A percentile compares a stretch with the other conserved stretches of the same genome.
These are phyloP conservation scores for Mortierella sp. DNA, from an alignment of 371 early-diverging fungal species.

Conservation along the genomic window DNA sequence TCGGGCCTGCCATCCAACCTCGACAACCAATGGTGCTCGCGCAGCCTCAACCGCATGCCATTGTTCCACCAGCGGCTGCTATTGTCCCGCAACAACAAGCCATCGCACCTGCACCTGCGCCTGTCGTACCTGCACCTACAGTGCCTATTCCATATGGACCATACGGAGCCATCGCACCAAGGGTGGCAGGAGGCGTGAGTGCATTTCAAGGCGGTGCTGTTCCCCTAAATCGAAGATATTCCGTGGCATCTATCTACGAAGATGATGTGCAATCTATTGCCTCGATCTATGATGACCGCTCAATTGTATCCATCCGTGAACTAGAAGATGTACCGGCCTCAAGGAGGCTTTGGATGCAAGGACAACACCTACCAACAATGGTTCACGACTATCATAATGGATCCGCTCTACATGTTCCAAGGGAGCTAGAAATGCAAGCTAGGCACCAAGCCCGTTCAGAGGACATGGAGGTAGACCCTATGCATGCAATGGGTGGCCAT, in stretches of 20 bases:
- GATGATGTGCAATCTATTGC: slow-evolving; percentile 20
- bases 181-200: slow-evolving; percentile 4
- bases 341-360: slow-evolving; percentile 11
- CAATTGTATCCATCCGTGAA: slow-evolving; percentile 19
- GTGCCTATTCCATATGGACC: slow-evolving; percentile 21
- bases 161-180: slow-evolving; percentile 41
- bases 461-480: slow-evolving; percentile 20
- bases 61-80: slow-evolving; percentile 6
- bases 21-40: slow-evolving; percentile 14
- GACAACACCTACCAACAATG: slow-evolving; percentile 22
- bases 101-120: slow-evolving; percentile 7
- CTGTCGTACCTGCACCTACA: too few relatives aligned
- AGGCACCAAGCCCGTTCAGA: not conserved
- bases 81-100: slow-evolving; percentile 9
- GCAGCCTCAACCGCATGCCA: slow-evolving; percentile 11
- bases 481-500: too few relatives aligned
- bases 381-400: slow-evolving; percentile 18
- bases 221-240: slow-evolving; percentile 6
- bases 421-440: not conserved
- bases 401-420: slow-evolving; percentile 23
- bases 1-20: slow-evolving; percentile 4
- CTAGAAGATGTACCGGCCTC: not conserved
- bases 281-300: slow-evolving; percentile 27
- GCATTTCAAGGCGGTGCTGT: not conserved
- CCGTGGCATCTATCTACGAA: slow-evolving; percentile 39